Evolutionary conservation across 495 filamentous ascomycete species (phyloP).

Genomic region (Hypoxylon rickii): DNA sequence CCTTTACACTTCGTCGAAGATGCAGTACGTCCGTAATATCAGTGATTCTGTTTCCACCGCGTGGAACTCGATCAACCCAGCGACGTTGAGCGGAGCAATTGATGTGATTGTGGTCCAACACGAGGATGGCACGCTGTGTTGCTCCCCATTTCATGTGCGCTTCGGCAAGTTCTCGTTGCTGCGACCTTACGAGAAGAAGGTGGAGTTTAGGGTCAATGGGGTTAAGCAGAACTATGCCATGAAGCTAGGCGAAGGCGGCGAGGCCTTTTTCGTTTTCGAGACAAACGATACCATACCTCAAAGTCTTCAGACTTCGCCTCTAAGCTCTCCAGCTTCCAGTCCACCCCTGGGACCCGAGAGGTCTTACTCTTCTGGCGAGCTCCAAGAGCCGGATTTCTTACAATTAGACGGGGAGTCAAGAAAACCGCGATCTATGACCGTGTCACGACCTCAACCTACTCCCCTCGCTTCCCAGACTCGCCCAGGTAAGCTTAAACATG

Average conservation of each 20-base stretch:
- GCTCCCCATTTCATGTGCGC: conserved; percentile 97
- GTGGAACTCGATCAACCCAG: conserved; percentile 99
- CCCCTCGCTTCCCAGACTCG: conserved; percentile 37
- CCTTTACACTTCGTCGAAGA: conserved; percentile 40
- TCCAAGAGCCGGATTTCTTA: conserved; percentile 84
- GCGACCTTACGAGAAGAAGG: conserved; percentile 97
- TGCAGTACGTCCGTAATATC: conserved; percentile 98
- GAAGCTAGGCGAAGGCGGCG: conserved; percentile 97
- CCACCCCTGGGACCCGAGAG: conserved; percentile 67
- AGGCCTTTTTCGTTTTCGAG: conserved; percentile 98
- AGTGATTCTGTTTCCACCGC: conserved; percentile 96
- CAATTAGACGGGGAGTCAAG: conserved; percentile 61
- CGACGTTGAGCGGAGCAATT: conserved; percentile 94
- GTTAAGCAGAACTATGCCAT: conserved; percentile 90
- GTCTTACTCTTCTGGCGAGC: conserved; percentile 51
- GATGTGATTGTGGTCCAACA: conserved; percentile 99
- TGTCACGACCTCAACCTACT: conserved; percentile 43
- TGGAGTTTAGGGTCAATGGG: conserved; percentile 96
- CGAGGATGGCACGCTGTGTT: conserved; percentile 83
- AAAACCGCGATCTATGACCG: conserved; percentile 42
- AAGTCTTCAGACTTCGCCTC: conserved; percentile 88
- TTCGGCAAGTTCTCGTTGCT: conserved; percentile 98
- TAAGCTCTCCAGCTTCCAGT: conserved; percentile 84
- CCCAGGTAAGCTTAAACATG: conserved; percentile 28
- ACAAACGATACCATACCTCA: conserved; percentile 86